These are phyloP conservation scores for Jackrogersella multiformis DNA, from an alignment of 495 filamentous ascomycete genomes.

Conservation along the genomic window DNA sequence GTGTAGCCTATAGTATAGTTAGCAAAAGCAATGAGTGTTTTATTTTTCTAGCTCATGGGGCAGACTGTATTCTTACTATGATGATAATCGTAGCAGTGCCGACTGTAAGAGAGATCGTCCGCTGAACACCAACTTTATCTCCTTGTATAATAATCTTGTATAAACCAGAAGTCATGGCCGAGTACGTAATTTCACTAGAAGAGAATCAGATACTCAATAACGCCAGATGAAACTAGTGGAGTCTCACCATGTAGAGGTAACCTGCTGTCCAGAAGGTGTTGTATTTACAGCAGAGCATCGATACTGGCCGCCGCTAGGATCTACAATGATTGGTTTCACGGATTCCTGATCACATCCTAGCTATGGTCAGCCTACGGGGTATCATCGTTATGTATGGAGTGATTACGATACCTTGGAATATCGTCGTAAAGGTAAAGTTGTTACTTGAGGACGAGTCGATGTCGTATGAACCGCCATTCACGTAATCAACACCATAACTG, in stretches of 20 bases:
- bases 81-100: conserved; percentile 49
- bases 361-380: neutral
- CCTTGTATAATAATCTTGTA: conserved; percentile 55
- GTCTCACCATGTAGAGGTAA: conserved; percentile 53
- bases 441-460: conserved; percentile 53
- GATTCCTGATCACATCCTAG: conserved; percentile 52
- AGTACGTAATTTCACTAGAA: conserved; percentile 50
- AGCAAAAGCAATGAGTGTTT: neutral
- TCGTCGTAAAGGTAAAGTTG: conserved; percentile 54
- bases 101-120: conserved; percentile 49
- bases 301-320: conserved; percentile 49
- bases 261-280: conserved; percentile 48
- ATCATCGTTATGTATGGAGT: neutral
- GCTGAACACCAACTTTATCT: conserved; percentile 51
- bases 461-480: conserved; percentile 54
- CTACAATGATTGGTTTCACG: conserved; percentile 52
- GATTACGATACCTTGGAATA: conserved; percentile 51
- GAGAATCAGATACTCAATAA: conserved; percentile 3
- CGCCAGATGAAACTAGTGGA: neutral
- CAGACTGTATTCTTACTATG: conserved; percentile 41
- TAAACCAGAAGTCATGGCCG: conserved; percentile 51
- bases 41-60: neutral
- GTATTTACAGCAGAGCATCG: conserved; percentile 53
- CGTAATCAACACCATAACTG: conserved; percentile 56
- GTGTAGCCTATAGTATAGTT: conserved; percentile 46